Base-by-base conservation (phyloP, 768 basidiomycete species). In the Podaxis sp. region DNA sequence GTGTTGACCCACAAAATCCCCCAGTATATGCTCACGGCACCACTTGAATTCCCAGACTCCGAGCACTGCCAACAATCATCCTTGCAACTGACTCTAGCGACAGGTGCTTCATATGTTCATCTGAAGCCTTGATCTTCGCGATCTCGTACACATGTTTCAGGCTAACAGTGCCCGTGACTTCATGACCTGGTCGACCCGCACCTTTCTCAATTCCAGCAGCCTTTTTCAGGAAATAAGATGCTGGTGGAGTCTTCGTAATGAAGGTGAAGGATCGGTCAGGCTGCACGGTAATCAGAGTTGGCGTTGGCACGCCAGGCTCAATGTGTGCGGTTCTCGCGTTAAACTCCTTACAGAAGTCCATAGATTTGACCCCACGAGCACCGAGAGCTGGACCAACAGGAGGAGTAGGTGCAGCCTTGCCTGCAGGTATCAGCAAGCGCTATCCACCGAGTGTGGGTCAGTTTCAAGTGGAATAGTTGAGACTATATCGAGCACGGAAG, bases 331-430 rank as follows among this genome's bases (percentile, higher is more conserved):
- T 98, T 64, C 89, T 88, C n/a, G 96, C 95, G 71, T 99, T 99
- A 79, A 98, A 99, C 73, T 98, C 95, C 74, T 98, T 99, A 82
- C 95, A 97, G 71, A 99, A 99, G 77, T 99, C 97, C 91, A 98
- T 98, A 27, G 95, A 94, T 76, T 97, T 98, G 66, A 99, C 95
- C 67, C 97, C 97, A 69, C 93, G 87, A 64, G 97, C 96, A 78
- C 97, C 97, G 56, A 99, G 85, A 35, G 95, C 96, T 57, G 96
- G 96, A 69, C 96, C 96, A 55, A 99, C 90, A 7, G 96, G 96
- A 59, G 96, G 96, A 40, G 93, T 91, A 16, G 96, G 95, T 27
- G 95, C 89, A 37, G 96, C 96, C 71, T 98, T 98, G 47, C 93
- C 95, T 47, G 96, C 96, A 54, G 88, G 85, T 62, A 98, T 86